Evolutionary conservation across 495 filamentous ascomycete species (phyloP).

Genomic region (Rhypophila decipiens): DNA sequence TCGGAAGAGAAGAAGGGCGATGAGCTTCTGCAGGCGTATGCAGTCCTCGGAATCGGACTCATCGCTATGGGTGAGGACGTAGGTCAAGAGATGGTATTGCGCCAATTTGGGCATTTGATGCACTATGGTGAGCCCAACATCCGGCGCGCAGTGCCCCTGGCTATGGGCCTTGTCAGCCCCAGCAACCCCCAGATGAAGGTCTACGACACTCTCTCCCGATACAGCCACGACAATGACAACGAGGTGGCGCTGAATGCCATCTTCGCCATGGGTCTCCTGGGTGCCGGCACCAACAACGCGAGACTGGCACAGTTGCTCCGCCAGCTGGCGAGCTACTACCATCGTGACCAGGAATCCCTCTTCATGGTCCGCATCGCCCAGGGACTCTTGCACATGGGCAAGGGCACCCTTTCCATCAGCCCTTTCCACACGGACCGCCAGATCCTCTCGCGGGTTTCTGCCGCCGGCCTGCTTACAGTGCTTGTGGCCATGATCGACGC

Average conservation of each 20-base stretch:
- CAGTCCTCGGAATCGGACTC: constrained; percentile 85
- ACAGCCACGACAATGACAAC: constrained; percentile 98
- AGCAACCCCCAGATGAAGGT: constrained; percentile 99
- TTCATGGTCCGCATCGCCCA: constrained; percentile 99
- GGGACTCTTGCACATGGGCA: constrained; percentile 97
- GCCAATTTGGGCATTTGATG: constrained; percentile 97
- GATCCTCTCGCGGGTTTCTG: constrained; percentile 84
- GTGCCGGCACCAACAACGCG: constrained; percentile 97
- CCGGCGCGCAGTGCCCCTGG: constrained; percentile 90
- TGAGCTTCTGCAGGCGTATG: constrained; percentile 90
- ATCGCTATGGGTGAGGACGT: constrained; percentile 98
- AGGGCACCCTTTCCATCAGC: constrained; percentile 90
- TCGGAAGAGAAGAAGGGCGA: constrained; percentile 86
- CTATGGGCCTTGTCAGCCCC: constrained; percentile 92
- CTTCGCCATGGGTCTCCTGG: constrained; percentile 96
- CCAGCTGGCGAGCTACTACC: constrained; percentile 96
- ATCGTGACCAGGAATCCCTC: constrained; percentile 86
- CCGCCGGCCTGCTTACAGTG: constrained; percentile 83
- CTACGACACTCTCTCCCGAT: constrained; percentile 96
- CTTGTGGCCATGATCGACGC: constrained; percentile 89
- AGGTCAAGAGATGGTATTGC: constrained; percentile 96
- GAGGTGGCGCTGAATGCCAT: constrained; percentile 98
- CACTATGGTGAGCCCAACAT: constrained; percentile 98
- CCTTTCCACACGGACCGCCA: constrained; percentile 98
- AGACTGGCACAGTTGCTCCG: constrained; percentile 88